phyloP scores from a whole-genome alignment of 2,329 filamentous ascomycete genomes.

The Zelopaecilomyces penicillatus region DNA sequence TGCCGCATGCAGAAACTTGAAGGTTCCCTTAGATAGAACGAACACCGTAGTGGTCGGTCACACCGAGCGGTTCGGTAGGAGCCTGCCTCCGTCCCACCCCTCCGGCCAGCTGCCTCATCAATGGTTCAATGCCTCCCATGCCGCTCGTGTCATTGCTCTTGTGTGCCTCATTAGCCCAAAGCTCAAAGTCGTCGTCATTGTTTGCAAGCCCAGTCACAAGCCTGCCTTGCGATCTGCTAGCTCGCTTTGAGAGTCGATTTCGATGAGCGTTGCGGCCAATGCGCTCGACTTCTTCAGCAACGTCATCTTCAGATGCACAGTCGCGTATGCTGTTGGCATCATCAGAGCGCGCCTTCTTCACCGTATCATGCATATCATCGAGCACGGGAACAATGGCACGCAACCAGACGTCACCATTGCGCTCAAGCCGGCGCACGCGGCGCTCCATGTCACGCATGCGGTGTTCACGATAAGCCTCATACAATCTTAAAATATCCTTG shows the following conservation, averaged over 20 bases:
- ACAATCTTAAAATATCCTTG: constrained; percentile 28
- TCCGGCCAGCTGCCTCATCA: constrained; percentile 36
- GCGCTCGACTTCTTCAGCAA: constrained; percentile 5
- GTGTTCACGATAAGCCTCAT: constrained; percentile 33
- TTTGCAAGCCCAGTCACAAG: constrained; percentile 21
- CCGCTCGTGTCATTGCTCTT: constrained; percentile 24
- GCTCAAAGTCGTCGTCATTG: constrained; percentile 4
- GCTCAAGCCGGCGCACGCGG: constrained; percentile 37
- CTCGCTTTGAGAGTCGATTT: constrained; percentile 14
- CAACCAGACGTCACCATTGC: constrained; percentile 37
- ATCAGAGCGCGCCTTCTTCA: constrained; percentile 12
- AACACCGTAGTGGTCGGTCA: no score
- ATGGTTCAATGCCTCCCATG: constrained; percentile 33
- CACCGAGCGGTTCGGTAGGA: no score
- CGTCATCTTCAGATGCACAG: constrained; percentile 26
- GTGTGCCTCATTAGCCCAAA: constrained; percentile 14
- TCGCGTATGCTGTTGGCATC: constrained; percentile 12
- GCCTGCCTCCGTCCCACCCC: constrained; percentile 15
- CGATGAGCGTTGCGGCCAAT: constrained; percentile 7
- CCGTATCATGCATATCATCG: constrained; percentile 32
- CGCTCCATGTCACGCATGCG: constrained; percentile 39
- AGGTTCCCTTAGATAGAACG: no score
- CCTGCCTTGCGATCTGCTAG: constrained; percentile 20
- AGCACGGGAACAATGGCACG: constrained; percentile 37
- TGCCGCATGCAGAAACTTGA: no score